Evolutionary conservation across 305 asterid genomes (phyloP), one percentile per base, ranked within the genome.

Genomic region (Fraxinus floribunda): DNA sequence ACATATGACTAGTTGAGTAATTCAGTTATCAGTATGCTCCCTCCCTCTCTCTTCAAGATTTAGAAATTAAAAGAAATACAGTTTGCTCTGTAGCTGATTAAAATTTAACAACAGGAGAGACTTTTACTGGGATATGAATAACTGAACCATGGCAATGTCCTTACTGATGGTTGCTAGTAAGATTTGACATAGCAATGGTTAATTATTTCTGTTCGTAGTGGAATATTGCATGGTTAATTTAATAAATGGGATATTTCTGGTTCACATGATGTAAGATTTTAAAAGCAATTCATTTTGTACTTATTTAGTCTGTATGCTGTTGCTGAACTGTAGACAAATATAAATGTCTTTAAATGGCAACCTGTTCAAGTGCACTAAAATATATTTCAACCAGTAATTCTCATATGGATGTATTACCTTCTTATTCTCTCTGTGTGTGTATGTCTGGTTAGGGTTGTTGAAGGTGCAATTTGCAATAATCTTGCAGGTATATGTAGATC

Each of bases 401-500:
- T 26, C n/a, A 4, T 66, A 26, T 13, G 36, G 36, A 68, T 7
- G 30, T 60, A 20, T 20, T 60, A 60, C 30, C 26, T 20, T 60
- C 29, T 66, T 24, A 22, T 26, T 26, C 73, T 64, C n/a, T 66
- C 1, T 66, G 73, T 66, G 73, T 66, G 0, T 62, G 34, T 22
- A 3, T 7, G 71, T 62, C 15, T 22, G 70, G 29, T 71, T 32
- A 15, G 44, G 75, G 44, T 71, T 71, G 24, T 32, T 32, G 41
- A 71, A 16, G 41, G 75, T 71, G 76, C 76, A 30, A 30, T 71
- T 30, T 71, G 44, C 76, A 71, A 71, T n/a, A 30, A 49, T 41
- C 79, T 80, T 84, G 84, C 93, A 95, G 98, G 92, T 95, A 80
- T 94, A 94, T 75, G 94, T 93, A 78, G 98, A 94, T 91, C 90